Evolutionary conservation across 371 early-diverging fungal genomes (phyloP).

Genomic region (Mortierella sp.): DNA sequence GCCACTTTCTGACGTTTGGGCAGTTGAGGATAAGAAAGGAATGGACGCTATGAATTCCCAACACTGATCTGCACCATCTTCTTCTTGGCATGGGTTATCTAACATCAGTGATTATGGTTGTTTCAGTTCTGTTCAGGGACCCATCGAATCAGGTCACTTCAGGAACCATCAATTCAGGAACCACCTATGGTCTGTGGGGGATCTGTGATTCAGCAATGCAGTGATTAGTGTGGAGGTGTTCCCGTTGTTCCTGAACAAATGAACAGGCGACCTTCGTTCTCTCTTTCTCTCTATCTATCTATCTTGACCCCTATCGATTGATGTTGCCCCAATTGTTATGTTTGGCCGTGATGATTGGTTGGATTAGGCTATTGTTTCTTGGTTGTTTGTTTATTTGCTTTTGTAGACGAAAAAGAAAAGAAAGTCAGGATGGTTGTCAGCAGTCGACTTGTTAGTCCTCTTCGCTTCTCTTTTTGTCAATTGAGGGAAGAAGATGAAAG

Average conservation of each 20-base stretch:
- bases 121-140: too few relatives aligned
- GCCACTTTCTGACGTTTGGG: neutral
- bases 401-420: neutral
- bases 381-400: neutral
- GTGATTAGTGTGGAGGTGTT: too few relatives aligned
- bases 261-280: neutral
- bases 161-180: neutral
- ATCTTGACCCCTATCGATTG: neutral
- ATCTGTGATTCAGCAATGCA: neutral
- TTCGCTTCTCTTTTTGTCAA: neutral
- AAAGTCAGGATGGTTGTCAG: conserved; percentile 10
- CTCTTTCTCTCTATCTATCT: neutral
- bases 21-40: too few relatives aligned
- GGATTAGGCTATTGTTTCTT: neutral
- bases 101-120: too few relatives aligned
- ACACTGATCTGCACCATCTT: neutral
- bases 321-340: neutral
- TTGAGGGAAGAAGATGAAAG: neutral
- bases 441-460: neutral
- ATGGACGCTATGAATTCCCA: neutral
- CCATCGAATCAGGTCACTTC: neutral
- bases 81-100: too few relatives aligned
- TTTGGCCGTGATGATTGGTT: neutral
- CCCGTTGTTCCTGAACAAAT: too few relatives aligned
- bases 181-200: neutral